Evolutionary conservation across 1,139 yeast genomes (phyloP), one percentile per base, ranked within the genome.

Genomic region (Eremothecium coryli): DNA sequence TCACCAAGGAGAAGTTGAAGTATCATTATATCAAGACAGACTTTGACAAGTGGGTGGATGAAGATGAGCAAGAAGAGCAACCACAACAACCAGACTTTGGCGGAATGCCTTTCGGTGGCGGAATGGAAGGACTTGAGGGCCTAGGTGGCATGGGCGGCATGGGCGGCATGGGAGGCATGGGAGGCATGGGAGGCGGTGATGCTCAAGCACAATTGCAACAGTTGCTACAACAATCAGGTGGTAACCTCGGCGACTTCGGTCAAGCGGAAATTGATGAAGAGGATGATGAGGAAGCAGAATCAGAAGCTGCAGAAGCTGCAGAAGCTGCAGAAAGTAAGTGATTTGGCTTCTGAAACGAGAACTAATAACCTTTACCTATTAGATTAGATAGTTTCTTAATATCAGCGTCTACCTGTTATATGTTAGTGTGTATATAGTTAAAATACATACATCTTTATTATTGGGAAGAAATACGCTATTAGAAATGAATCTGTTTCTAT

Each of bases 11-110:
- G 52, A 82, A 76, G 64, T 67, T 69, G 49, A 81, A 71, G 56
- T 70, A 67, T 45, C 80, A 73, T 48, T 84, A 73, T 61, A 74
- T 90, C 58, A 82, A 84, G 67, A 90, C 98, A 11, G 98, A 90
- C 58, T 90, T 90, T 54, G 95, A 88, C 65, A 82, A 79, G 61
- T 90, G 98, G 98, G 93, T 81, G 29, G 95, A 85, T 56, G 94
- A 85, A 65, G 95, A 86, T 53, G 95, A 85, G 61, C 95, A 84
- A 61, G 85, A 82, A 30, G 84, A 72, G 46, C 59, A 56, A 26
- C 64, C 26, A 65, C 25, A 27, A 14, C 22, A 6, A n/a, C 22
- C 61, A 29, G 70, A 61, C 29, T 47, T 56, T 25, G 49, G 47
- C 31, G 61, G 30, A 3, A 53, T 9, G 46, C 47, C 33, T 58